A percentile compares a stretch with the other conserved stretches of the same genome.
phyloP scores from a whole-genome alignment of 768 basidiomycete species.

The Agrocybe pediades region DNA sequence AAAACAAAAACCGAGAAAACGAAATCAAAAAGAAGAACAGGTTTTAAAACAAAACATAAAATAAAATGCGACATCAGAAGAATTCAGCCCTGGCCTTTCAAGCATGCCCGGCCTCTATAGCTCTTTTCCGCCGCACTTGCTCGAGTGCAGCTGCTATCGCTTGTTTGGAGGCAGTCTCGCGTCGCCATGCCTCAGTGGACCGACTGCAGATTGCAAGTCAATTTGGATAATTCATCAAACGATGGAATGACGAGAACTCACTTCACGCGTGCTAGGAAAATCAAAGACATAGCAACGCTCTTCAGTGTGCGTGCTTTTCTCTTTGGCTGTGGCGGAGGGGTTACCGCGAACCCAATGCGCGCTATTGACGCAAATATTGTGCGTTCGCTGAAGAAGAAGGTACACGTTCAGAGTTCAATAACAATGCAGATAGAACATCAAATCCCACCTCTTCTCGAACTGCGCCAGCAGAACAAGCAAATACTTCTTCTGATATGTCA shows the following conservation, averaged over 20 bases:
- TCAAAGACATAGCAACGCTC: conserved; percentile 52
- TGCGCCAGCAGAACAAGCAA: conserved; percentile 71
- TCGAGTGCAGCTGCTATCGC: conserved; percentile 67
- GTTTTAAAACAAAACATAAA: conserved; percentile 3
- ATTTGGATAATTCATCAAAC: neutral
- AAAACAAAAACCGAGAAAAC: conserved; percentile 3
- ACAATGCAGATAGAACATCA: neutral
- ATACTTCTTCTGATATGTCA: conserved; percentile 89
- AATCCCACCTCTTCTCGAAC: conserved; percentile 70
- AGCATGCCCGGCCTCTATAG: conserved; percentile 16
- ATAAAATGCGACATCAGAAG: conserved; percentile 1
- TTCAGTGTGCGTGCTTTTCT: conserved; percentile 53
- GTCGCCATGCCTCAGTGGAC: conserved; percentile 64
- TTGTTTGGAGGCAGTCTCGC: conserved; percentile 59
- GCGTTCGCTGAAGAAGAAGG: conserved; percentile 22
- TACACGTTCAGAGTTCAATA: neutral
- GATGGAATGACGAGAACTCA: conserved; percentile 33
- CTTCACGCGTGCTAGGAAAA: conserved; percentile 70
- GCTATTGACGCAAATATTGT: conserved; percentile 78
- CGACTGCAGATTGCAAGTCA: conserved; percentile 39
- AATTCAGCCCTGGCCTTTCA: conserved; percentile 5
- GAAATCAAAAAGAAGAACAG: conserved; percentile 7
- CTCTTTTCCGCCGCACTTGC: conserved; percentile 63
- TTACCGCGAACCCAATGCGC: conserved; percentile 66
- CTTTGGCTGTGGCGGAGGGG: conserved; percentile 34